These are phyloP conservation scores for Russula lepida DNA, from an alignment of 768 basidiomycete species.

Conservation along the genomic window DNA sequence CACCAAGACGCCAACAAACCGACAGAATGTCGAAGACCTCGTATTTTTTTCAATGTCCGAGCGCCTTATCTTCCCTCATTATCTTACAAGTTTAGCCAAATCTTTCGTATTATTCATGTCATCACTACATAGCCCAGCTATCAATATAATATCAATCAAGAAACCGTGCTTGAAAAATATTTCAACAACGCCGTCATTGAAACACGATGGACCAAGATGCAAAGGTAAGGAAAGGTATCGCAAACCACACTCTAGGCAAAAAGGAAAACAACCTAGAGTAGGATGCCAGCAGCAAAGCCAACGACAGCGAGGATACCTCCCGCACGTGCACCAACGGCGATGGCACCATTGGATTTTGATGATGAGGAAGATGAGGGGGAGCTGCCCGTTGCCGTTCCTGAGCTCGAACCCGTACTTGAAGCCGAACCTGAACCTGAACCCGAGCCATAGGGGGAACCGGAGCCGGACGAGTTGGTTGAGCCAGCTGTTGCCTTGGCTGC, in stretches of 20 bases:
- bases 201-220: background rate
- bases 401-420: background rate
- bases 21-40: background rate
- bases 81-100: background rate
- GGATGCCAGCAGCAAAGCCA: slow-evolving; percentile 16
- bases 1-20: no score
- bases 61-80: background rate
- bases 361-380: background rate
- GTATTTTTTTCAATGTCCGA: no score
- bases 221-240: background rate
- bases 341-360: slow-evolving; percentile 3
- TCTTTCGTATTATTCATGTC: slow-evolving; percentile 5
- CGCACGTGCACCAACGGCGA: background rate
- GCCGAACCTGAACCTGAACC: background rate
- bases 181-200: slow-evolving; percentile 2
- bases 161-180: background rate
- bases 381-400: background rate
- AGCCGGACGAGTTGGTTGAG: no score
- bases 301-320: slow-evolving; percentile 14
- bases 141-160: slow-evolving; percentile 6
- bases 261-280: slow-evolving; percentile 4
- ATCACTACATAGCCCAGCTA: slow-evolving; percentile 22
- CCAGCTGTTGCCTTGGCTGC: slow-evolving; percentile 15
- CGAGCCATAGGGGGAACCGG: no score
- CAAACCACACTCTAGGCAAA: background rate